Evolutionary conservation across 371 early-diverging fungal genomes (phyloP).

Genomic region (Syncephalastrum racemosum): DNA sequence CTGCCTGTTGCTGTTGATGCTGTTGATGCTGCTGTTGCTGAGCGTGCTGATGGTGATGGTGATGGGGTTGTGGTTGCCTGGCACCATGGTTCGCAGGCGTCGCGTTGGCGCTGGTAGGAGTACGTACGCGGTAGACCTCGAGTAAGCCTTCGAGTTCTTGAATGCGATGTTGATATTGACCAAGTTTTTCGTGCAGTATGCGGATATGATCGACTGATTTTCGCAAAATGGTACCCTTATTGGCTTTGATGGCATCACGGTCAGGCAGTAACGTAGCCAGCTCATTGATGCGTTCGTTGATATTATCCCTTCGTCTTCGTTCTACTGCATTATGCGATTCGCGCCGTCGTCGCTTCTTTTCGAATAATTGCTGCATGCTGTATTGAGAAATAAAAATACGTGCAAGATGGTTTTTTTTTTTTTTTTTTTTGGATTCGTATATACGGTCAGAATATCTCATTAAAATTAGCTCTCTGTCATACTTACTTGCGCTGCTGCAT

Average conservation of each 20-base stretch:
- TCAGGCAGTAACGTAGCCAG: conserved; percentile 49
- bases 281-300: conserved; percentile 87
- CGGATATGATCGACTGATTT: conserved; percentile 90
- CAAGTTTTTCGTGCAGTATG: conserved; percentile 57
- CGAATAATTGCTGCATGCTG: conserved; percentile 46
- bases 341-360: conserved; percentile 38
- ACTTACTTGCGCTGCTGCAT: conserved; percentile 42
- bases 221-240: conserved; percentile 81
- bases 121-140: conserved; percentile 30
- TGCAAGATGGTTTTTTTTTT: no score
- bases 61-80: background rate
- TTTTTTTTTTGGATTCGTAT: no score
- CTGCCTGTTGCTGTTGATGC: conserved; percentile 7
- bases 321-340: conserved; percentile 69
- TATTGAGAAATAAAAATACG: background rate
- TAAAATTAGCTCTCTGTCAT: background rate
- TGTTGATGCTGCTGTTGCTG: conserved; percentile 9
- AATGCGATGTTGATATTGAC: conserved; percentile 58
- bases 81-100: background rate
- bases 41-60: background rate
- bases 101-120: background rate
- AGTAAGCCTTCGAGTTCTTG: conserved; percentile 64
- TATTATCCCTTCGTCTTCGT: conserved; percentile 90
- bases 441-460: no score
- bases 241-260: conserved; percentile 60